Base-by-base conservation (phyloP, 192 early-diverging fungal species). In the Phlyctochytrium planicorne region DNA sequence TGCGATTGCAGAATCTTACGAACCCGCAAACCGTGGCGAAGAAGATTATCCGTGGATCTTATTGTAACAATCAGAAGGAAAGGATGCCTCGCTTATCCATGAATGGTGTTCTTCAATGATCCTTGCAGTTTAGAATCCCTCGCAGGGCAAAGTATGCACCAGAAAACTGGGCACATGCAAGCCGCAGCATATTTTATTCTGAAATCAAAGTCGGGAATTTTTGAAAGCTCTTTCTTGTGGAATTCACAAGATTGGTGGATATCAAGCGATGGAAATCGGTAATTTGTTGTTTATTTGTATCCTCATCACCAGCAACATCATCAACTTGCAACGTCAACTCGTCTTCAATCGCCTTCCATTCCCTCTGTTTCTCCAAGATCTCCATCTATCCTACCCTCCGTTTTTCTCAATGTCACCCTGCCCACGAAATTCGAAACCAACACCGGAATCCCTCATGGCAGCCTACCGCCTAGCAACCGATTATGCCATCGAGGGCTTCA, bases 91-190 rank as follows among this genome's bases (percentile, higher is more conserved):
- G 4, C 12, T 57, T 27, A 25, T 6, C 29, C 72, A 71, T 34
- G 50, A 74, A 23, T 79, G 78, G 12, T 79, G 78, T 52, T 57
- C 77, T 2, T 60, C 53, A 6, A 64, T 60, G 30, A 30, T 47
- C 27, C 35, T 53, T 25, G 31, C 73, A 12, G 59, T 47, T 17
- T 53, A 62, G 27, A 29, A 61, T 4, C 52, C 78, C 16, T 60
- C 73, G 25, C 73, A 66, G 33, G 32, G 66, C 34, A 79, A 75
- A 23, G 69, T 79, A 24, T 75, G 75, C 27, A 78, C n/a, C n/a
- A n/a, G n/a, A 67, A 30, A 74, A 79, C 64, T 79, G 78, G 78
- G 74, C 53, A n/a, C 78, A 79, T 52, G 59, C 67, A 1, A 34
- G 64, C n/a, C 78, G 78, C 66, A 70, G 75, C 29, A 68, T 71